Conservation (phyloP, 768 basidiomycete species). For the Chiua virens region DNA sequence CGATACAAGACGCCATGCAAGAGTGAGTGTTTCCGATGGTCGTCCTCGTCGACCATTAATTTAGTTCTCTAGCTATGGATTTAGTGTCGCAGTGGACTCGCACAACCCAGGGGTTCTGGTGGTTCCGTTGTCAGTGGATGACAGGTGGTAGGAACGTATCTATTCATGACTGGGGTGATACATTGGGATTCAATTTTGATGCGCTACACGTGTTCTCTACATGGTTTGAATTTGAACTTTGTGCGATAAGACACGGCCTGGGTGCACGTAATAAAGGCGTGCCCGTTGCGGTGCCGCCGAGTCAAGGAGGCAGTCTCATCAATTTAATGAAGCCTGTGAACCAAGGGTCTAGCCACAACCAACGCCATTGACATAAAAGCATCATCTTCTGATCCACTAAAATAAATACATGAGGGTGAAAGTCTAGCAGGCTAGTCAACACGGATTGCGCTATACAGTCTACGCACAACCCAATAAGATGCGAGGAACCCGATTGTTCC, state of each 20-base stretch:
- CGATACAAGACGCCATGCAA: constrained; percentile 78
- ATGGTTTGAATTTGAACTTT: background rate
- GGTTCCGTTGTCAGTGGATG: constrained; percentile 42
- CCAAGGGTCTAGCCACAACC: too few relatives aligned
- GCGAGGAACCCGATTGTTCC: constrained; percentile 92
- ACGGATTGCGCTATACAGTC: constrained; percentile 79
- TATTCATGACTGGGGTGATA: background rate
- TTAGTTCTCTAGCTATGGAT: constrained; percentile 51
- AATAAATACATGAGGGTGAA: constrained; percentile 9
- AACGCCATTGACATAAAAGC: background rate
- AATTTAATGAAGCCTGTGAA: background rate
- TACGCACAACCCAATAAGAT: constrained; percentile 86
- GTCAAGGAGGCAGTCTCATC: background rate
- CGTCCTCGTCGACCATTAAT: background rate
- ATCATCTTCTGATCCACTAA: constrained; percentile 6
- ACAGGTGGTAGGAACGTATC: background rate
- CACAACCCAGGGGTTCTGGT: constrained; percentile 82
- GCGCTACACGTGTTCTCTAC: background rate
- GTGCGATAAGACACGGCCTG: too few relatives aligned
- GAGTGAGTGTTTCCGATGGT: constrained; percentile 45
- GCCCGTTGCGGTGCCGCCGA: too few relatives aligned
- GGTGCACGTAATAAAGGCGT: background rate
- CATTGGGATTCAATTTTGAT: background rate
- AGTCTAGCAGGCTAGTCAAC: constrained; percentile 49
- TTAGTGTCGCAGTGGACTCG: constrained; percentile 74